Evolutionary conservation across 1,139 yeast genomes (phyloP), one percentile per base, ranked within the genome.

Genomic region (Hanseniaspora uvarum): DNA sequence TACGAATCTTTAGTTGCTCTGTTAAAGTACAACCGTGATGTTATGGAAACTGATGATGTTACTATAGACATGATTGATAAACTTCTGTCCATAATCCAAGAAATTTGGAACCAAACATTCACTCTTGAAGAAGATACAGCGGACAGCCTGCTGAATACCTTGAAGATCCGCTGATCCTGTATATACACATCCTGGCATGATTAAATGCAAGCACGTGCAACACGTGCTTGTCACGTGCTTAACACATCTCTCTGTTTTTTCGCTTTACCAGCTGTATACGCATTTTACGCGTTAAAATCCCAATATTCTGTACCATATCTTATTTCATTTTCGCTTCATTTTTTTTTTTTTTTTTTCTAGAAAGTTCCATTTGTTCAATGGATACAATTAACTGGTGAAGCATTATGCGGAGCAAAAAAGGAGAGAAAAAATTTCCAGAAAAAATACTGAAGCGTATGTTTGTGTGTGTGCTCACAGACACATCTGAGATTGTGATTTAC

Each of bases 61-160:
- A 79, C 78, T 0, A 70, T 82, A 58, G 85, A 80, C 51, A 84
- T 80, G 60, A 79, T 83, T 0, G 63, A 64, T 16, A 64, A 67
- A 5, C 76, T 79, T 0, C 62, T 80, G 19, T 65, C 65, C 6
- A 69, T 71, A 1, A 74, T 79, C 31, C 70, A 72, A 11, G 80
- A 77, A 12, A 57, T 71, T 37, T 65, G 69, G 47, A 59, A 59
- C 39, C 63, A 61, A 5, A 58, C 49, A 21, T 52, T 61, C 26
- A 55, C 30, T 3, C 11, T 51, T 6, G 36, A 34, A 21, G 56
- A 54, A 28, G 49, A 50, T 30, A 10, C 45, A 19, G 28, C 36
- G 12, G 50, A 54, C 36, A 24, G 47, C 16, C 36, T 54, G 24
- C 14, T 54, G 21, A 49, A 40, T 18, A 45, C 26, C 5, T 31